Percentiles rank a stretch among this genome's conserved stretches.
phyloP scores from a whole-genome alignment of 2,329 filamentous ascomycete genomes.

The Bertia moriformis region DNA sequence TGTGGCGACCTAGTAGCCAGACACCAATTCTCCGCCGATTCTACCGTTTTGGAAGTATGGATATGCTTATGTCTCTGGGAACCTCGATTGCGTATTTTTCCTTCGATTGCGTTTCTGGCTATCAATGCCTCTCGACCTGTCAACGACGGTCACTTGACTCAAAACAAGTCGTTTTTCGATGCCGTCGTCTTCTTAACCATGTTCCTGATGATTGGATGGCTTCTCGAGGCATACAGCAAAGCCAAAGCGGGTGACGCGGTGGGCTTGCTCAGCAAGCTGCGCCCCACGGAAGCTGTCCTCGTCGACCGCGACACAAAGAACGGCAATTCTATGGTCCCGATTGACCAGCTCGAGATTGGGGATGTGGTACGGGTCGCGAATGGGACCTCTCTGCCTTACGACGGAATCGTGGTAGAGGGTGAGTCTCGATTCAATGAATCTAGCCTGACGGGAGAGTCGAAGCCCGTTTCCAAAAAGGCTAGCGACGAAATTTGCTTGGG shows the following conservation, averaged over 20 bases:
- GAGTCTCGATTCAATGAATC: conserved; percentile 72
- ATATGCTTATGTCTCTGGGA: conserved; percentile 77
- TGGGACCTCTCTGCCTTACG: conserved; percentile 71
- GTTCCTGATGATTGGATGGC: conserved; percentile 63
- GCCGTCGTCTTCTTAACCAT: conserved; percentile 83
- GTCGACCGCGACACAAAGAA: conserved; percentile 29
- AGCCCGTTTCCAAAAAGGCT: conserved; percentile 43
- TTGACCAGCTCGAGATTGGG: conserved; percentile 61
- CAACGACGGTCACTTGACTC: conserved; percentile 22
- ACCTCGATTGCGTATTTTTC: conserved; percentile 79
- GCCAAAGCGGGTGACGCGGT: conserved; percentile 80
- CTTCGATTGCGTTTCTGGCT: conserved; percentile 38
- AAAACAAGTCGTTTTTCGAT: conserved; percentile 67
- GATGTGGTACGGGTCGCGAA: conserved; percentile 63
- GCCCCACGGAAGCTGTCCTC: conserved; percentile 63
- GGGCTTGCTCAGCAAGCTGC: conserved; percentile 60
- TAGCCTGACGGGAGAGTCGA: conserved; percentile 70
- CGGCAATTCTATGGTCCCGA: conserved; percentile 31
- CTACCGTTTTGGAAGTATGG: conserved; percentile 93
- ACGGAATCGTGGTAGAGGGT: conserved; percentile 53
- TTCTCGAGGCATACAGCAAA: conserved; percentile 81
- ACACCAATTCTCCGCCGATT: conserved; percentile 63
- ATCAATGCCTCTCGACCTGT: conserved; percentile 2
- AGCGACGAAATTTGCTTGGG: conserved; percentile 59
- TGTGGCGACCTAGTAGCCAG: conserved; percentile 66